Conservation (phyloP, 164 flowering plant genomes). For the Vitis rotundifolia region DNA sequence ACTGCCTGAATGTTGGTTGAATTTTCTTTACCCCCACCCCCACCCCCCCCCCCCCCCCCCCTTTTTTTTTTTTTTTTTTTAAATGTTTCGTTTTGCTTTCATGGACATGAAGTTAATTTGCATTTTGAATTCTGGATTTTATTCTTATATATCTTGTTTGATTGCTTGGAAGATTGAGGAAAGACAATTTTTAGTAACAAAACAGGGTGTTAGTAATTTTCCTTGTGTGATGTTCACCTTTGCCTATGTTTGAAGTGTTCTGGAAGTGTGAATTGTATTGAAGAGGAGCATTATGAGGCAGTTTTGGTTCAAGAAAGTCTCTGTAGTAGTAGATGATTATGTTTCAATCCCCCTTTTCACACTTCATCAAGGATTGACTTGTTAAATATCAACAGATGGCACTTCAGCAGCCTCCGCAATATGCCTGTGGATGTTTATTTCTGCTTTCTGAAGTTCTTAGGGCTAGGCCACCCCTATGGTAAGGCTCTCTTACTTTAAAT, state of each 20-base stretch:
- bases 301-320: too few relatives aligned
- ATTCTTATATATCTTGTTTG: neutral
- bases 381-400: slow-evolving; percentile 61
- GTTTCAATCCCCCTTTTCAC: too few relatives aligned
- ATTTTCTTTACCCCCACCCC: neutral
- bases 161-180: neutral
- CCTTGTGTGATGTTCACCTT: neutral
- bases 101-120: neutral
- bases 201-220: neutral
- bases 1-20: neutral
- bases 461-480: slow-evolving; percentile 94
- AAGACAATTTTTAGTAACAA: neutral
- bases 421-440: slow-evolving; percentile 90
- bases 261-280: neutral
- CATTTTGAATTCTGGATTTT: neutral
- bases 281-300: neutral
- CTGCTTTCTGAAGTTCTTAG: slow-evolving; percentile 95
- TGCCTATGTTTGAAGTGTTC: neutral
- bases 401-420: slow-evolving; percentile 94
- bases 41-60: too few relatives aligned
- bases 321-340: neutral
- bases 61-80: fast-evolving
- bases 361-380: neutral
- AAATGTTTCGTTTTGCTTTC: neutral
- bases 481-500: slow-evolving; percentile 11